Evolutionary conservation across 129 eudicot species (phyloP).

Genomic region (Flaveria linearis): DNA sequence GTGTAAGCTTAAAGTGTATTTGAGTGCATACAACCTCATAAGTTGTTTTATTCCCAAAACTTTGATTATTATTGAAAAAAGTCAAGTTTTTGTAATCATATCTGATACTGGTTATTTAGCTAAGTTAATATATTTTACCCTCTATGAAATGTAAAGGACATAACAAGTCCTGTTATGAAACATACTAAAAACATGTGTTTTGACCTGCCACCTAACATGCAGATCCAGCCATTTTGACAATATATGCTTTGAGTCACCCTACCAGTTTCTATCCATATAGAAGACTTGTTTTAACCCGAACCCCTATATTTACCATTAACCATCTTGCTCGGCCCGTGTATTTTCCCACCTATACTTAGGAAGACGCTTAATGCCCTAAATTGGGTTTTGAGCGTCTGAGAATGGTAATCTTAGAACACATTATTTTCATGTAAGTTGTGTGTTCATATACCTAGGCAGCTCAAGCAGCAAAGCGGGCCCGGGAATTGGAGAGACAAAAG

Average conservation of each 20-base stretch:
- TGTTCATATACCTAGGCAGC: conserved; percentile 63
- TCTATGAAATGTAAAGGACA: too few species aligned
- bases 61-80: not conserved
- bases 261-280: not conserved
- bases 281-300: not conserved
- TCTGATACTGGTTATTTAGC: not conserved
- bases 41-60: too few species aligned
- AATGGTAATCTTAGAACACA: not conserved
- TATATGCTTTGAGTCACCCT: not conserved
- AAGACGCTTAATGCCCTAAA: not conserved
- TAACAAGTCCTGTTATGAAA: not conserved
- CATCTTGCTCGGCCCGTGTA: not conserved
- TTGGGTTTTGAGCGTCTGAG: not conserved
- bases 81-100: not conserved
- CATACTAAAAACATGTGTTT: not conserved
- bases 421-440: not conserved
- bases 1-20: too few species aligned
- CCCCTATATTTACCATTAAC: not conserved
- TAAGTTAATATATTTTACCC: not conserved
- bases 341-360: not conserved
- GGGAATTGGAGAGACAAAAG: conserved; percentile 89
- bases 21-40: too few species aligned
- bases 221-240: not conserved
- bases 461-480: conserved; percentile 94
- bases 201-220: not conserved